Conservation (phyloP, 2,329 filamentous ascomycete genomes). For the Aspergillus quadricinctus region DNA sequence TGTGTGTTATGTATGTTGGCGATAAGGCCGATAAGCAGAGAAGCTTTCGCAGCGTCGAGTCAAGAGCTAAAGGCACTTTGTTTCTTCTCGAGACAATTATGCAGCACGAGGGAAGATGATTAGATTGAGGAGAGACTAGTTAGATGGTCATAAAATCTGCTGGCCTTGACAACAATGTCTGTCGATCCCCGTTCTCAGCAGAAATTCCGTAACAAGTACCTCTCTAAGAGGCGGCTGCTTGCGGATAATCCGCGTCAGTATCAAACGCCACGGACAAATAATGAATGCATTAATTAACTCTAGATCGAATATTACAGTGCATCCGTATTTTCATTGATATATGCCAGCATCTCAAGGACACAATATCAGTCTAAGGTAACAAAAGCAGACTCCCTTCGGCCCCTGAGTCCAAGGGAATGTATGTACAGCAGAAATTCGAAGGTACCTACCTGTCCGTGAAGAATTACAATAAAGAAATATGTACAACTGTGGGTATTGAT, state of each 20-base stretch:
- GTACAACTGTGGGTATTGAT: slow-evolving; percentile 13
- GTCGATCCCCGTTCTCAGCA: not conserved
- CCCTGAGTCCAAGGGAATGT: not conserved
- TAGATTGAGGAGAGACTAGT: not conserved
- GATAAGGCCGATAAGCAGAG: slow-evolving; percentile 9
- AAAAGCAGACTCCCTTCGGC: not conserved
- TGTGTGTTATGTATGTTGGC: not conserved
- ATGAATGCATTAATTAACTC: too few species aligned
- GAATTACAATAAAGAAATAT: slow-evolving; percentile 13
- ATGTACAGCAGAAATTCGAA: not conserved
- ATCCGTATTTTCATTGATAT: not conserved
- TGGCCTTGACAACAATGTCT: not conserved
- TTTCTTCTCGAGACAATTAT: not conserved
- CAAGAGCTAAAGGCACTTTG: not conserved
- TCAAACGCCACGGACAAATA: too few species aligned
- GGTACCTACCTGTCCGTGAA: not conserved
- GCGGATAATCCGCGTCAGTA: not conserved
- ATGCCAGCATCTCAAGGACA: not conserved
- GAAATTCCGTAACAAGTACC: not conserved
- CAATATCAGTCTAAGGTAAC: not conserved
- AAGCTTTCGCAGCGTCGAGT: not conserved
- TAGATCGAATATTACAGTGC: not conserved
- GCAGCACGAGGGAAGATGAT: not conserved
- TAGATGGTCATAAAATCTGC: not conserved
- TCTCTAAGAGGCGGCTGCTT: not conserved